phyloP scores from a whole-genome alignment of 176 grass and related monocot species.

The Triticum timopheevii region DNA sequence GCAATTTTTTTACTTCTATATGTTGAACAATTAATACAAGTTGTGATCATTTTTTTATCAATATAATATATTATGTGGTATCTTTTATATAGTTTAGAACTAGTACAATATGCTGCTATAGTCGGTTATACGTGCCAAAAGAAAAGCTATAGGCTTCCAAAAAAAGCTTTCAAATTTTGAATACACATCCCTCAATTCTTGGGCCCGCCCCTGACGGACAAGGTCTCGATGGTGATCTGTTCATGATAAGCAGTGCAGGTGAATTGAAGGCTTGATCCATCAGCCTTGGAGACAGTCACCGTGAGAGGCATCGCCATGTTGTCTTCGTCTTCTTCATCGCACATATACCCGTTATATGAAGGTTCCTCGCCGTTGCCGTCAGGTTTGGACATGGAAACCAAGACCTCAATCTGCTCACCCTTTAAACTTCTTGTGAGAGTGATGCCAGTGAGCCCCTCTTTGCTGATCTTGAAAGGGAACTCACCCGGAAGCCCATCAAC shows the following conservation, averaged over 20 bases:
- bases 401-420: conserved; percentile 60
- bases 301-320: conserved; percentile 31
- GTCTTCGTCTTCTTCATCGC: background rate
- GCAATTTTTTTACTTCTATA: too few species aligned
- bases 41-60: too few species aligned
- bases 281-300: conserved; percentile 55
- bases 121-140: too few species aligned
- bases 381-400: conserved; percentile 51
- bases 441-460: conserved; percentile 48
- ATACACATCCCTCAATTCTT: too few species aligned
- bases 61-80: too few species aligned
- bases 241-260: conserved; percentile 66
- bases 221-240: conserved; percentile 59
- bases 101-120: too few species aligned
- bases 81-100: too few species aligned
- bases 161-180: too few species aligned
- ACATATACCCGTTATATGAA: background rate
- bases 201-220: too few species aligned
- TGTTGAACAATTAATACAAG: too few species aligned
- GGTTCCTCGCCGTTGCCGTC: too few species aligned
- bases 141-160: too few species aligned
- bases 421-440: conserved; percentile 63
- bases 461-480: conserved; percentile 71
- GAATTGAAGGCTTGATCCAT: conserved; percentile 56
- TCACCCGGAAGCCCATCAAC: conserved; percentile 56